Evolutionary conservation across 1,284 basidiomycete genomes (phyloP).

Genomic region (Chondrostereum purpureum): DNA sequence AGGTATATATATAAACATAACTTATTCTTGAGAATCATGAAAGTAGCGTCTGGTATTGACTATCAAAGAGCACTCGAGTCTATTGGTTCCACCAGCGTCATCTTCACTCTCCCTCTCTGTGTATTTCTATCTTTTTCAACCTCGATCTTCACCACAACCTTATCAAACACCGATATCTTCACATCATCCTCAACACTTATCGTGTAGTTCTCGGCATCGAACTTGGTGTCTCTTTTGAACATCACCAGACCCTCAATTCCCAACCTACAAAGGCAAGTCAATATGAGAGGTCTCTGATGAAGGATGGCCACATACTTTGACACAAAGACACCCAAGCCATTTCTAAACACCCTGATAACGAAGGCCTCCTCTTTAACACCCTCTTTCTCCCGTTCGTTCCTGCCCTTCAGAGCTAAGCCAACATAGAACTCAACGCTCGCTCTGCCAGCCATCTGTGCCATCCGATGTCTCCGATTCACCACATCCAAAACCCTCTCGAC

Average conservation of each 20-base stretch:
- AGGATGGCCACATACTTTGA: slow-evolving; percentile 60
- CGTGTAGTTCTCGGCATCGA: slow-evolving; percentile 88
- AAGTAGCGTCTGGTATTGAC: no score
- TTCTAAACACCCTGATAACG: slow-evolving; percentile 91
- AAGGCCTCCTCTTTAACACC: slow-evolving; percentile 82
- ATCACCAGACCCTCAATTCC: slow-evolving; percentile 93
- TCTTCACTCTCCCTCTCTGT: slow-evolving; percentile 87
- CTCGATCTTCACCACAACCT: slow-evolving; percentile 82
- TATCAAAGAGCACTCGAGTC: slow-evolving; percentile 44
- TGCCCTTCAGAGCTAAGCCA: slow-evolving; percentile 80
- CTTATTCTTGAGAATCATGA: no score
- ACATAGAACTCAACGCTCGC: slow-evolving; percentile 98
- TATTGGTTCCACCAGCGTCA: slow-evolving; percentile 74
- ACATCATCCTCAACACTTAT: slow-evolving; percentile 59
- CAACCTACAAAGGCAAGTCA: no score
- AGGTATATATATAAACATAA: no score
- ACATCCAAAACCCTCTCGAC: slow-evolving; percentile 85
- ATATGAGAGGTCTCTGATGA: no score
- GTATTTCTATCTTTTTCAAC: slow-evolving; percentile 96
- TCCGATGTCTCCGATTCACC: slow-evolving; percentile 89
- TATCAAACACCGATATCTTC: slow-evolving; percentile 85
- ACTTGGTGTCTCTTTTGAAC: slow-evolving; percentile 82
- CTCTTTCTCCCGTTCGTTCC: slow-evolving; percentile 39
- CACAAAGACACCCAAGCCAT: slow-evolving; percentile 94
- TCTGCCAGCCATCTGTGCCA: slow-evolving; percentile 95